A percentile compares a stretch with the other conserved stretches of the same genome.
Evolutionary conservation across 352 stramenopile species (phyloP).

Genomic region (Globisporangium camurandrum): DNA sequence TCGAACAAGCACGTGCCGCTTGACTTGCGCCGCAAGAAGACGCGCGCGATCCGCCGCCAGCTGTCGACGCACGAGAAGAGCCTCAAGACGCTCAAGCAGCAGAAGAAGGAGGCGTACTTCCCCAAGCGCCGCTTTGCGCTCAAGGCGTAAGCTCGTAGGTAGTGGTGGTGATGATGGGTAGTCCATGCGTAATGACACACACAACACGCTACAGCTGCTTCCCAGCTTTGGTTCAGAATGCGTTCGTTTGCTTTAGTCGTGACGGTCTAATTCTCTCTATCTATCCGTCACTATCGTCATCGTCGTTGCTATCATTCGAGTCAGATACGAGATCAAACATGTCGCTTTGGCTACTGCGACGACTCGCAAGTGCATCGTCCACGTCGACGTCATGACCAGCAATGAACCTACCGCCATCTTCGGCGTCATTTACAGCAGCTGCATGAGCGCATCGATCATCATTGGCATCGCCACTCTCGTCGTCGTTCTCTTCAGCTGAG

Average conservation of each 20-base stretch:
- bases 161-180: slow-evolving; percentile 38
- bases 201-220: too few relatives aligned
- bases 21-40: slow-evolving; percentile 99
- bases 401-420: not conserved
- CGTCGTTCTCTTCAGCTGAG: slow-evolving; percentile 16
- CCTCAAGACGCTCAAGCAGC: slow-evolving; percentile 91
- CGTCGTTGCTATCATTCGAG: slow-evolving; percentile 41
- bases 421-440: not conserved
- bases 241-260: too few relatives aligned
- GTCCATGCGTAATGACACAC: too few relatives aligned
- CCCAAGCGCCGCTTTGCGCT: slow-evolving; percentile 95
- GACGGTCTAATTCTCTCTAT: too few relatives aligned
- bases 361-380: too few relatives aligned
- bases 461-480: slow-evolving; percentile 13
- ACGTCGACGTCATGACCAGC: too few relatives aligned
- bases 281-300: slow-evolving; percentile 5
- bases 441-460: slow-evolving; percentile 7
- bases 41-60: slow-evolving; percentile 94
- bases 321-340: slow-evolving; percentile 52
- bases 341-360: slow-evolving; percentile 3
- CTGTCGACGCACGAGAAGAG: slow-evolving; percentile 94
- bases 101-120: slow-evolving; percentile 96
- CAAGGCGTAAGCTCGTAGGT: slow-evolving; percentile 90
- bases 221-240: slow-evolving; percentile 18
- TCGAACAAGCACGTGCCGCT: slow-evolving; percentile 97